A percentile compares a stretch with the other conserved stretches of the same genome.
phyloP scores from a whole-genome alignment of 202 grass and related monocot species.

The Thinopyrum obtusiflorum region DNA sequence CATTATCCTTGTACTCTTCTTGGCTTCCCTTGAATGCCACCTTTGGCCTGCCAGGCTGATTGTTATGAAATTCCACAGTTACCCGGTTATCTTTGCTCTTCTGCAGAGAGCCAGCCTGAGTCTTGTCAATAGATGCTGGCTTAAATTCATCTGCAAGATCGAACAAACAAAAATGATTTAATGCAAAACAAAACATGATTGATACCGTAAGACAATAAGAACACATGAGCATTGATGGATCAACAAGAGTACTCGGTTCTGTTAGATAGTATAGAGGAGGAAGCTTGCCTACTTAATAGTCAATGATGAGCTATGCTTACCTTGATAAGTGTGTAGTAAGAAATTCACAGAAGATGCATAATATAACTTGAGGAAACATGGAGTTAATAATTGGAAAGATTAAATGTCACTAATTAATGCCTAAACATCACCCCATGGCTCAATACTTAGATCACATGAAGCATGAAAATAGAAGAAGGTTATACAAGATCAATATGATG shows the following conservation, averaged over 20 bases:
- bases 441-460: neutral
- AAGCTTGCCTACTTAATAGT: constrained; percentile 15
- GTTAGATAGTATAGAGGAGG: constrained; percentile 4
- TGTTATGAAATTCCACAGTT: constrained; percentile 95
- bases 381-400: constrained; percentile 26
- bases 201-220: constrained; percentile 17
- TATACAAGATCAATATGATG: constrained; percentile 13
- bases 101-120: constrained; percentile 76
- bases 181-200: constrained; percentile 7
- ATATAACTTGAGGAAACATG: neutral
- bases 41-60: constrained; percentile 85
- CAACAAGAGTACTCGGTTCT: constrained; percentile 13
- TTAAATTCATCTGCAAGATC: constrained; percentile 89
- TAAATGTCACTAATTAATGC: neutral
- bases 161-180: constrained; percentile 22
- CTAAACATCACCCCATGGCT: neutral
- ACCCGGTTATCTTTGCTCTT: constrained; percentile 92
- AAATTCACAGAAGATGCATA: constrained; percentile 9
- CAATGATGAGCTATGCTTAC: constrained; percentile 14
- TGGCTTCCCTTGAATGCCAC: constrained; percentile 90
- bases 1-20: constrained; percentile 94
- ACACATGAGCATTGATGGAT: neutral
- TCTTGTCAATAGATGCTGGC: constrained; percentile 98
- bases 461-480: neutral
- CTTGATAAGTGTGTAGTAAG: neutral